Evolutionary conservation across 345 rosid genomes (phyloP), one percentile per base, ranked within the genome.

Genomic region (Bruguiera sexangula): DNA sequence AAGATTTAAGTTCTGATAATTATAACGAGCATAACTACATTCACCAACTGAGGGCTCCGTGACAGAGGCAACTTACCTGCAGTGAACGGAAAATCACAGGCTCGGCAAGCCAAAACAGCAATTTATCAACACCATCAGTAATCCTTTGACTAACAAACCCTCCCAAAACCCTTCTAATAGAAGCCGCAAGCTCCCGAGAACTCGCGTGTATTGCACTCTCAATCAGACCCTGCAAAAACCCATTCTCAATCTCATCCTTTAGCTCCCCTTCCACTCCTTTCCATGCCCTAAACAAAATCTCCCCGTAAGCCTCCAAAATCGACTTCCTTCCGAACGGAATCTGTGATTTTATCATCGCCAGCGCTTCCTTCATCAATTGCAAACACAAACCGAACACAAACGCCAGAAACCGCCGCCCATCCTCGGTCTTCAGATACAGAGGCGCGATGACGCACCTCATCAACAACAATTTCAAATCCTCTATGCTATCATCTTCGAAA

Each of bases 1-100:
- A 22, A 61, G 5, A 69, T 20, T 39, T 48, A 61, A 21, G 60
- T 24, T 24, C 34, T 31, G 15, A 43, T 36, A 29, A 30, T n/a
- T 34, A 60, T 32, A 52, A 29, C 26, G 2, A 65, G 53, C 48
- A 54, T 10, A 71, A 30, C 39, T 11, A 4, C 20, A 61, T 27
- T 21, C 39, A 69, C 48, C 48, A 39, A 39, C 50, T 8, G 19
- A 43, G 3, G 50, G 1, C 16, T 43, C 18, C 18, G 19, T 57
- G 24, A 29, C 26, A n/a, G 52, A 67, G 26, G 65, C 52, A 52
- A 64, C 37, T 52, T 79, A 89, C 98, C 91, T 91, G 98, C 32
- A 94, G 76, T 0, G 96, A 94, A 34, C 96, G 90, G 73, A 95
- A 92, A 31, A 95, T 84, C 68, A 95, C 83, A 20, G 97, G 99